phyloP scores from a whole-genome alignment of 768 basidiomycete genomes.

The Rubroboletus satanas region DNA sequence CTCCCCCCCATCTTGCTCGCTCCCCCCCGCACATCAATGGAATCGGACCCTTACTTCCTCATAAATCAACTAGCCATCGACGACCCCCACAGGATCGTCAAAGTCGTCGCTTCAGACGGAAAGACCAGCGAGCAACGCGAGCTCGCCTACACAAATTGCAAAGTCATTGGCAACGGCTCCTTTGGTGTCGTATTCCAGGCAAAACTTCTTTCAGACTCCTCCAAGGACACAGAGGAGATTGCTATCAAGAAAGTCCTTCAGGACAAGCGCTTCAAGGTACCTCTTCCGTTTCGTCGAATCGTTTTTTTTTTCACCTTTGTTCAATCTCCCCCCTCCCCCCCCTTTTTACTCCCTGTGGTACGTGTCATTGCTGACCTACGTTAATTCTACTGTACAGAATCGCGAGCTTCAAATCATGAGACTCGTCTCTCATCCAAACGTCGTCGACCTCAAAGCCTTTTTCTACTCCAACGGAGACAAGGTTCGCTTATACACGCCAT shows the following conservation, averaged over 20 bases:
- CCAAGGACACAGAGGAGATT: constrained; percentile 76
- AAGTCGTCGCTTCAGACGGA: constrained; percentile 92
- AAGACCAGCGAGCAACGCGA: constrained; percentile 86
- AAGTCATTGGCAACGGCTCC: constrained; percentile 97
- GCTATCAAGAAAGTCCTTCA: constrained; percentile 99
- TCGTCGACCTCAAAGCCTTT: constrained; percentile 95
- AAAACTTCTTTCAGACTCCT: constrained; percentile 64
- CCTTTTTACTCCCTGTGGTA: background rate
- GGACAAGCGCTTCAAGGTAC: constrained; percentile 99
- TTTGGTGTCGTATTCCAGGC: constrained; percentile 99
- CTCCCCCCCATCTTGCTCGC: constrained; percentile 33
- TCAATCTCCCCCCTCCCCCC: background rate
- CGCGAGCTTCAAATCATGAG: constrained; percentile 99
- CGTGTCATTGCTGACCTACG: constrained; percentile 14
- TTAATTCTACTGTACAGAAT: constrained; percentile 54
- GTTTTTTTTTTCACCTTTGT: constrained; percentile 1
- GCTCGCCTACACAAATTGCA: constrained; percentile 94
- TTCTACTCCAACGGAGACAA: constrained; percentile 99
- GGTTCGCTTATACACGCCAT: constrained; percentile 44
- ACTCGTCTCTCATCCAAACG: constrained; percentile 93
- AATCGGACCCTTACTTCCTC: constrained; percentile 24
- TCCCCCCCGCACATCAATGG: constrained; percentile 19
- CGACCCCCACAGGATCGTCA: constrained; percentile 95
- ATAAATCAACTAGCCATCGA: constrained; percentile 62
- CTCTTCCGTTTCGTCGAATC: constrained; percentile 21